Evolutionary conservation across 192 early-diverging fungal species (phyloP).

Genomic region (Entomortierella parvispora): DNA sequence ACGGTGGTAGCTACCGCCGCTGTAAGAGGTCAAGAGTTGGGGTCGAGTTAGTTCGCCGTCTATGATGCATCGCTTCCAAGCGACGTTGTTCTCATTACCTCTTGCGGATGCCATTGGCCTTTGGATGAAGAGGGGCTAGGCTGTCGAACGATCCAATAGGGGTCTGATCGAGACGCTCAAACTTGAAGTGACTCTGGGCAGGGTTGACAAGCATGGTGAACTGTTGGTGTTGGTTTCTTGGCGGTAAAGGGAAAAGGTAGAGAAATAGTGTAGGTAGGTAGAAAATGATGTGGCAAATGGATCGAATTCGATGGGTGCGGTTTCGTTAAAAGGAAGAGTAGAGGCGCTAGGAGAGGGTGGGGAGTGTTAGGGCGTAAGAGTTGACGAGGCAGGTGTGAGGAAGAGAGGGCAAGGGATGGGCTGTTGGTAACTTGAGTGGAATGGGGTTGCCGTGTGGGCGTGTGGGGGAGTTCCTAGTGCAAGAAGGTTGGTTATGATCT

Average conservation of each 20-base stretch:
- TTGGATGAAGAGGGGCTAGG: conserved; percentile 12
- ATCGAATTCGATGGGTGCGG: not conserved
- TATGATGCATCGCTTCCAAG: not conserved
- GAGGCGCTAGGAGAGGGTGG: too few species aligned
- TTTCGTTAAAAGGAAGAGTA: too few species aligned
- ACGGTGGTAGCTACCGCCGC: conserved; percentile 35
- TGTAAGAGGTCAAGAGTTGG: not conserved
- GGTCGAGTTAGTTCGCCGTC: not conserved
- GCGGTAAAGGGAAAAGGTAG: not conserved
- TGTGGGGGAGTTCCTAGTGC: conserved; percentile 39
- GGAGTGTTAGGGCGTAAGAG: too few species aligned
- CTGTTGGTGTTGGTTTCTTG: not conserved
- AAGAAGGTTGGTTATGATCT: conserved; percentile 16
- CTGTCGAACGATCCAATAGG: conserved; percentile 27
- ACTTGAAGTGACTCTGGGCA: conserved; percentile 47
- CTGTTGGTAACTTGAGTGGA: not conserved
- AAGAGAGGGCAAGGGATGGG: not conserved
- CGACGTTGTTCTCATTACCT: conserved; percentile 14
- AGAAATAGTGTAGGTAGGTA: not conserved
- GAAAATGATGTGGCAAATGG: not conserved
- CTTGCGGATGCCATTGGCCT: conserved; percentile 10
- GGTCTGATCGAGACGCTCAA: conserved; percentile 35
- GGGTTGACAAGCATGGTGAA: conserved; percentile 39
- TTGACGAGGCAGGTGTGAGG: too few species aligned
- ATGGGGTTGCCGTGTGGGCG: conserved; percentile 47